Evolutionary conservation across 179 eudicot species (phyloP), one percentile per base, ranked within the genome.

Genomic region (Spergularia azorica): DNA sequence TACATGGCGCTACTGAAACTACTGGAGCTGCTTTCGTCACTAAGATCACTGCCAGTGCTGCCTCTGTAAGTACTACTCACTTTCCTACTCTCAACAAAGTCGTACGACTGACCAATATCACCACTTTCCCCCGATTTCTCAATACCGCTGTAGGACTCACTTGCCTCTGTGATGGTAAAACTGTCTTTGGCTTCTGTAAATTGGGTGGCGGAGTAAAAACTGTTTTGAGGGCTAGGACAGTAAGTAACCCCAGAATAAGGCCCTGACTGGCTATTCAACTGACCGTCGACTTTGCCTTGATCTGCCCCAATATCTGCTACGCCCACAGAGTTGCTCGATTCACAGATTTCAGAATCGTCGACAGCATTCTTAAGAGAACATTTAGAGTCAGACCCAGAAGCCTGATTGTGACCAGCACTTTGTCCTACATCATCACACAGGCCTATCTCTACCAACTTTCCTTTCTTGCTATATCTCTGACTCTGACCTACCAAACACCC

Each of bases 11-110:
- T 85, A 75, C 83, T 84, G 17, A 87, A 84, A 81, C 90, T 87
- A 79, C 95, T 89, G 1, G 91, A 86, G 83, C 96, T 91, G 79
- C 96, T 93, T 76, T 90, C 98, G 46, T 91, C 98, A 36, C 96
- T 93, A 8, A 88, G 54, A 77, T 91, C 96, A 76, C 97, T 93
- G 20, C 92, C 95, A 1, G 89, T 89, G 74, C 97, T 91, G 46
- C 73, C 93, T 79, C 94, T 84, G 67, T 87, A 85, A 54, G 88
- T 78, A 76, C 90, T 86, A 81, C 92, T 88, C 56, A 86, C 87
- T 68, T 90, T 89, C 75, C 90, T 80, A 78, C 90, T 86, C 81
- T 87, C 96, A 50, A 76, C 81, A 52, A 86, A 72, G 51, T 93
- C 96, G 76, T 74, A 75, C 13, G 87, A 82, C 62, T 83, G 87